Evolutionary conservation across 2,329 filamentous ascomycete species (phyloP).

Genomic region (Apiospora marii): DNA sequence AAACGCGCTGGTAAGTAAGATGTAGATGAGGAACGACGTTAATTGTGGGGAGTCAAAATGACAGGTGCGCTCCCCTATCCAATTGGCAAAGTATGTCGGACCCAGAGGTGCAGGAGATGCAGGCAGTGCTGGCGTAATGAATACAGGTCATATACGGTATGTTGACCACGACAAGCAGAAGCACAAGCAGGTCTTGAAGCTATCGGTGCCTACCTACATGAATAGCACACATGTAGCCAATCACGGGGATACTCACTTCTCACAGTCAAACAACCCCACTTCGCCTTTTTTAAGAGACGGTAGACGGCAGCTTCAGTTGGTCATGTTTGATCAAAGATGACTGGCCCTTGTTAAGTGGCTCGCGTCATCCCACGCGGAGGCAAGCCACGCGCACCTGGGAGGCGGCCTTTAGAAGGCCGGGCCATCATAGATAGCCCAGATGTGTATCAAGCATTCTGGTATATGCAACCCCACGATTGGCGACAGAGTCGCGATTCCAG

Average conservation of each 20-base stretch:
- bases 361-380: slow-evolving; percentile 16
- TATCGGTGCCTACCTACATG: slow-evolving; percentile 23
- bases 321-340: neutral
- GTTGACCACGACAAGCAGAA: slow-evolving; percentile 25
- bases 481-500: slow-evolving; percentile 14
- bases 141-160: slow-evolving; percentile 26
- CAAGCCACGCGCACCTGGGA: neutral
- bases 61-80: neutral
- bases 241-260: slow-evolving; percentile 15
- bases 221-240: slow-evolving; percentile 20
- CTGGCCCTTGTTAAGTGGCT: slow-evolving; percentile 10
- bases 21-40: slow-evolving; percentile 11
- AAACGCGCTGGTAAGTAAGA: neutral
- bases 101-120: neutral
- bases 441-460: slow-evolving; percentile 4
- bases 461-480: slow-evolving; percentile 19
- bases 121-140: slow-evolving; percentile 5
- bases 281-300: slow-evolving; percentile 7
- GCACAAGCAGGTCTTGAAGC: slow-evolving; percentile 26
- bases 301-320: slow-evolving; percentile 1
- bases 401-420: neutral
- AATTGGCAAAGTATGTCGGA: slow-evolving; percentile 24
- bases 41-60: slow-evolving; percentile 3
- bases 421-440: slow-evolving; percentile 9
- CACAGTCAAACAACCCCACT: slow-evolving; percentile 10